A percentile compares a stretch with the other conserved stretches of the same genome.
Conservation (phyloP, 306 rosid genomes). For the Vigna trinervia region DNA sequence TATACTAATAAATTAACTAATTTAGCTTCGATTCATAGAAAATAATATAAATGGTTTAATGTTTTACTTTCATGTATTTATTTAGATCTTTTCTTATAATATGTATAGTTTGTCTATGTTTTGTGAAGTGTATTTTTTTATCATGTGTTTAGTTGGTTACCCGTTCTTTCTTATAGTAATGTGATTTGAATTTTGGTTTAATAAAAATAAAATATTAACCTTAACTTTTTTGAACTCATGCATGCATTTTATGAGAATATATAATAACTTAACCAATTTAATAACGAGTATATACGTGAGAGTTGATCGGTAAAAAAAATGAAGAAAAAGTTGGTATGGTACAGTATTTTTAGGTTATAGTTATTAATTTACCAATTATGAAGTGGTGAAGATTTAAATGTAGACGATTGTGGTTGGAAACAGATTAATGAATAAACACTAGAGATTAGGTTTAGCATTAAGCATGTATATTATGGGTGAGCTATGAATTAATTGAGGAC, state of each 20-base stretch:
- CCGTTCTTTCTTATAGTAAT: no score
- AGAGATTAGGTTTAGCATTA: slow-evolving; percentile 12
- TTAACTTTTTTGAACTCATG: not conserved
- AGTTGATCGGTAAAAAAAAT: not conserved
- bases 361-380: not conserved
- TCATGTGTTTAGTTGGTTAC: no score
- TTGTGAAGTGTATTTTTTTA: no score
- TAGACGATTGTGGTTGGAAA: not conserved
- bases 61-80: no score
- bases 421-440: not conserved
- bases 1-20: no score
- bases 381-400: not conserved
- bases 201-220: not conserved
- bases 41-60: no score
- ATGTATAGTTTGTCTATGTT: no score
- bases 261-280: not conserved
- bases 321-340: not conserved
- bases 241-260: not conserved
- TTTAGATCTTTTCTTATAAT: no score
- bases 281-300: not conserved
- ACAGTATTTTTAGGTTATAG: not conserved
- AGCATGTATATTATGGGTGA: slow-evolving; percentile 16
- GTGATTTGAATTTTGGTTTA: not conserved
- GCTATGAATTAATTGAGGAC: slow-evolving; percentile 8
- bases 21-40: no score